Percentiles rank a stretch among this genome's conserved stretches.
Conservation (phyloP, 306 rosid species). For the Prinsepia uniflora region DNA sequence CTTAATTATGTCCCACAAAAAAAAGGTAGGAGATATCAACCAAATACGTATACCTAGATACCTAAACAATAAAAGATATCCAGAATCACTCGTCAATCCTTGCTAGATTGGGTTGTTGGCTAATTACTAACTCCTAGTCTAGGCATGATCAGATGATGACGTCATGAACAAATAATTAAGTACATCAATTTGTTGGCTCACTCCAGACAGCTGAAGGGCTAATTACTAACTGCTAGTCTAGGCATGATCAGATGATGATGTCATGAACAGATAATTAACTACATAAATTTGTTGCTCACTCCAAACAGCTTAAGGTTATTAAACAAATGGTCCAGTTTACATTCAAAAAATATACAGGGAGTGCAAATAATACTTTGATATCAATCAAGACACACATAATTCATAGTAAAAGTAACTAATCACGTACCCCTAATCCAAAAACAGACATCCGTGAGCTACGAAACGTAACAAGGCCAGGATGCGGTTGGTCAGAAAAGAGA, state of each 20-base stretch:
- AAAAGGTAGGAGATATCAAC: not conserved
- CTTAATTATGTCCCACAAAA: not conserved
- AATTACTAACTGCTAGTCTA: not conserved
- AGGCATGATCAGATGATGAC: slow-evolving; percentile 5
- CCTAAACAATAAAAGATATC: not conserved
- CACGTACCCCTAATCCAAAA: slow-evolving; percentile 50
- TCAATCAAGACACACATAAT: not conserved
- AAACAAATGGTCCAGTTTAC: not conserved
- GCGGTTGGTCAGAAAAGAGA: slow-evolving; percentile 55
- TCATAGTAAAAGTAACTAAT: not conserved
- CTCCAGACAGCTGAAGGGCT: slow-evolving; percentile 4
- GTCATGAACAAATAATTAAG: not conserved
- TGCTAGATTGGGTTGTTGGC: not conserved
- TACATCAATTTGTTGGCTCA: not conserved
- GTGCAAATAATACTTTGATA: not conserved
- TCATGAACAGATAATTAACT: not conserved
- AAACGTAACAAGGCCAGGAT: slow-evolving; percentile 43
- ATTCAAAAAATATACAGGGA: not conserved
- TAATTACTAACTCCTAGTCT: not conserved
- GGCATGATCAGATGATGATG: slow-evolving; percentile 5
- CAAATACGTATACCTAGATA: not conserved
- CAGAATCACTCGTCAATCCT: not conserved
- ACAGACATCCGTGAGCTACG: slow-evolving; percentile 47
- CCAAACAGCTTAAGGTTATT: not conserved
- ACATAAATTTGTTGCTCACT: not conserved